Evolutionary conservation across 345 rosid genomes (phyloP).

Genomic region (Iberis pinnata): DNA sequence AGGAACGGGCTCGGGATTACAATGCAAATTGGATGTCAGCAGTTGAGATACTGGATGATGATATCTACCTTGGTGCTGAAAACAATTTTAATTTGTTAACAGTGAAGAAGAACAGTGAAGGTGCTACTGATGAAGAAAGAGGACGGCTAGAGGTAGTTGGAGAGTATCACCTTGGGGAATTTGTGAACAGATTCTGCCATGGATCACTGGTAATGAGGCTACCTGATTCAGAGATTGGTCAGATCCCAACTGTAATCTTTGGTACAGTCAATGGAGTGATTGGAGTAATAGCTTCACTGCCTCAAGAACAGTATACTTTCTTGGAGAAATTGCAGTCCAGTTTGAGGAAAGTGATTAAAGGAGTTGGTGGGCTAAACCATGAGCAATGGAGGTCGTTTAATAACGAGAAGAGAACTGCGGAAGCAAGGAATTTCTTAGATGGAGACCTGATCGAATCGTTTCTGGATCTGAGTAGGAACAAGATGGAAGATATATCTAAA

Average conservation of each 20-base stretch:
- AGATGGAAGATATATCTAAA: slow-evolving; percentile 80
- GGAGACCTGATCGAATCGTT: slow-evolving; percentile 84
- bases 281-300: slow-evolving; percentile 88
- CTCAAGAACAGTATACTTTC: slow-evolving; percentile 63
- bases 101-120: slow-evolving; percentile 77
- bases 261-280: slow-evolving; percentile 84
- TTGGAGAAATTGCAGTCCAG: slow-evolving; percentile 73
- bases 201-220: slow-evolving; percentile 90
- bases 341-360: slow-evolving; percentile 79
- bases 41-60: slow-evolving; percentile 86
- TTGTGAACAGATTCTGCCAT: slow-evolving; percentile 79
- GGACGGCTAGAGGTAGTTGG: slow-evolving; percentile 84
- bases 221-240: slow-evolving; percentile 86
- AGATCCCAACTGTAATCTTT: slow-evolving; percentile 79
- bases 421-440: slow-evolving; percentile 73
- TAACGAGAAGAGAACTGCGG: slow-evolving; percentile 73
- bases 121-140: slow-evolving; percentile 78
- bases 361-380: slow-evolving; percentile 89
- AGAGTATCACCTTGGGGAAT: slow-evolving; percentile 90
- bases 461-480: slow-evolving; percentile 57
- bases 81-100: slow-evolving; percentile 74
- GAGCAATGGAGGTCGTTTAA: slow-evolving; percentile 94
- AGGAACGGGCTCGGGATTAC: slow-evolving; percentile 82
- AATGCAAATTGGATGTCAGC: slow-evolving; percentile 93
- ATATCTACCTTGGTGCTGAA: slow-evolving; percentile 77